Evolutionary conservation across 768 basidiomycete genomes (phyloP).

Genomic region (Hericium alpestre): DNA sequence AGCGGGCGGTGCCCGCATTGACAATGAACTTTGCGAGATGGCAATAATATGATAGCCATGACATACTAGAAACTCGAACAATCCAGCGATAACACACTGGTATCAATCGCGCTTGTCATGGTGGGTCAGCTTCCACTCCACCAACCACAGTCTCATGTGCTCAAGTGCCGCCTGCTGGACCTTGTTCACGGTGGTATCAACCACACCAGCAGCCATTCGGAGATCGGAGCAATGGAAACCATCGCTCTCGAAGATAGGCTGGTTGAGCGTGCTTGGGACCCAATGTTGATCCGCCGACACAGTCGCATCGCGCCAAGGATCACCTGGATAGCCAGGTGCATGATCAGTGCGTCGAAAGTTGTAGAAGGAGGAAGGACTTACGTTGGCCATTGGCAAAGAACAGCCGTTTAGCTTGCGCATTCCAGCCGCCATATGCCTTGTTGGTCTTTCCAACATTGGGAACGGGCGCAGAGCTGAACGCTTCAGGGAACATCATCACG

Average conservation of each 20-base stretch:
- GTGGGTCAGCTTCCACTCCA: background rate
- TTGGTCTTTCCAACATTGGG: conserved; percentile 12
- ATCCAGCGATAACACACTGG: too few species aligned
- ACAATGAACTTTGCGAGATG: too few species aligned
- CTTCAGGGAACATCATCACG: conserved; percentile 10
- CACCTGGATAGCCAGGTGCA: conserved; percentile 30
- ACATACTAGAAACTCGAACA: too few species aligned
- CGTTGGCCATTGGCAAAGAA: conserved; percentile 15
- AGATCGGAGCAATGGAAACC: conserved; percentile 67
- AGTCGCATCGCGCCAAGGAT: conserved; percentile 65
- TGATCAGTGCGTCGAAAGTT: background rate
- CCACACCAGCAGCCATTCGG: conserved; percentile 24
- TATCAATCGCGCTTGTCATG: too few species aligned
- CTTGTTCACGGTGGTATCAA: conserved; percentile 24
- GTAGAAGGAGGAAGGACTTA: background rate
- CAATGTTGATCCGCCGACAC: conserved; percentile 44
- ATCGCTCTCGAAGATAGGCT: conserved; percentile 47
- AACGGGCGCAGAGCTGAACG: conserved; percentile 10
- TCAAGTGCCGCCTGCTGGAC: background rate
- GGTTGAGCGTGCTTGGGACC: conserved; percentile 36
- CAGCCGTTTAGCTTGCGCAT: conserved; percentile 13
- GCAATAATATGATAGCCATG: too few species aligned
- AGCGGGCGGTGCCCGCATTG: too few species aligned
- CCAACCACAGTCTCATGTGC: background rate
- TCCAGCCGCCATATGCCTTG: conserved; percentile 13